Conservation (phyloP, 2,329 filamentous ascomycete genomes). For the Epichloe brachyelytri region DNA sequence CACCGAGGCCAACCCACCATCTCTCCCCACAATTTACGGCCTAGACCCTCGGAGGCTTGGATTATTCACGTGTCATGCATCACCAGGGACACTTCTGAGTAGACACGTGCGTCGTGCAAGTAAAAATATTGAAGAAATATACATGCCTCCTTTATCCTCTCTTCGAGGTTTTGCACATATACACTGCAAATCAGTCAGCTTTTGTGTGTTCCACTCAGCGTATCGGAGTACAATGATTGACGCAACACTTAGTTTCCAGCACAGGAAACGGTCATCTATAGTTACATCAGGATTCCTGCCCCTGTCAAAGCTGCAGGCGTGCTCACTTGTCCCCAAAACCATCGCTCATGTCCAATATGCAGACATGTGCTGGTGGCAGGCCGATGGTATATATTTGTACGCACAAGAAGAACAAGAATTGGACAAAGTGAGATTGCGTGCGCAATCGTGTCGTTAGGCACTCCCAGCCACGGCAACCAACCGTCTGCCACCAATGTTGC, state of each 20-base stretch:
- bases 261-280: background rate
- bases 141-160: no score
- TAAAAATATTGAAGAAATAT: background rate
- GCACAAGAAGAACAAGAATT: background rate
- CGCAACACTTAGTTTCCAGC: background rate
- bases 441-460: background rate
- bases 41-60: background rate
- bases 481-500: background rate
- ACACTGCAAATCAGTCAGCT: no score
- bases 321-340: background rate
- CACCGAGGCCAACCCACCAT: no score
- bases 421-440: background rate
- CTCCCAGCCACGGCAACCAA: background rate
- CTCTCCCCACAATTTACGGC: background rate
- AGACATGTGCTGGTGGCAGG: background rate
- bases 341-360: background rate
- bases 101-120: no score
- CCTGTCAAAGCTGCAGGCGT: background rate
- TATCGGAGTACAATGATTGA: no score
- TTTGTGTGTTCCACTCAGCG: no score
- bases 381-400: background rate
- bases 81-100: background rate
- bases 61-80: background rate
- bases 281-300: background rate
- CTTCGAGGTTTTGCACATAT: no score